These are phyloP conservation scores for Pythium apleroticum DNA, from an alignment of 352 stramenopile genomes.

Conservation along the genomic window DNA sequence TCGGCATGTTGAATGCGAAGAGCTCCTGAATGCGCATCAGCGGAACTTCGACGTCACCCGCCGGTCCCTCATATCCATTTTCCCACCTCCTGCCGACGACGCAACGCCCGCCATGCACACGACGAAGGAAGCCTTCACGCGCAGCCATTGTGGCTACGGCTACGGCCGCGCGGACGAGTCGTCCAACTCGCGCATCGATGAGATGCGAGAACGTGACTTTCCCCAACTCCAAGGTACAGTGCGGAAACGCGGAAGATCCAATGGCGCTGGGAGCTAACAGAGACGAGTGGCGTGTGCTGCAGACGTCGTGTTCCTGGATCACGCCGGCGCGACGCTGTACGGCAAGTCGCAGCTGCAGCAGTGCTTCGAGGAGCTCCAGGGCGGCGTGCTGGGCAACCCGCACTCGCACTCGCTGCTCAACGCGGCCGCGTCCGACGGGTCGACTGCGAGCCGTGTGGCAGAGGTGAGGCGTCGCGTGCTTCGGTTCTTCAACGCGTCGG, in stretches of 20 bases:
- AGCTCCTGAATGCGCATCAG: constrained; percentile 4
- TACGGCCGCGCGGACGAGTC: constrained; percentile 7
- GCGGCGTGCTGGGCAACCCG: constrained; percentile 60
- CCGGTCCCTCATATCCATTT: not conserved
- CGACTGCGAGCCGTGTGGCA: constrained; percentile 49
- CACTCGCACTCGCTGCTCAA: constrained; percentile 39
- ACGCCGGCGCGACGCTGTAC: constrained; percentile 83
- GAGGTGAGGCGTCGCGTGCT: constrained; percentile 50
- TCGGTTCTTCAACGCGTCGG: constrained; percentile 59
- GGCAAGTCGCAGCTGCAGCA: constrained; percentile 58
- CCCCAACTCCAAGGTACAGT: constrained; percentile 19
- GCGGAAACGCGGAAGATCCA: not conserved
- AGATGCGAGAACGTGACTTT: constrained; percentile 19
- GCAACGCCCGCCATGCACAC: constrained; percentile 13
- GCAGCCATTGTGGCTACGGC: constrained; percentile 13
- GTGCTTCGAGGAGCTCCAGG: constrained; percentile 47
- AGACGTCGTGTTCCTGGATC: constrained; percentile 70
- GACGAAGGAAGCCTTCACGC: constrained; percentile 19
- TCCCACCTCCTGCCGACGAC: not conserved
- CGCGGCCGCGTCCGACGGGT: constrained; percentile 24
- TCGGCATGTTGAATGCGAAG: not conserved
- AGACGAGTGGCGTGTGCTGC: not conserved
- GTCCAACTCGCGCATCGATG: constrained; percentile 8
- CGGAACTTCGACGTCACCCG: constrained; percentile 3
- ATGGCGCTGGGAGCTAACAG: not conserved